These are phyloP conservation scores for Dinochytrium kinnereticum DNA, from an alignment of 371 early-diverging fungal species.

Conservation along the genomic window DNA sequence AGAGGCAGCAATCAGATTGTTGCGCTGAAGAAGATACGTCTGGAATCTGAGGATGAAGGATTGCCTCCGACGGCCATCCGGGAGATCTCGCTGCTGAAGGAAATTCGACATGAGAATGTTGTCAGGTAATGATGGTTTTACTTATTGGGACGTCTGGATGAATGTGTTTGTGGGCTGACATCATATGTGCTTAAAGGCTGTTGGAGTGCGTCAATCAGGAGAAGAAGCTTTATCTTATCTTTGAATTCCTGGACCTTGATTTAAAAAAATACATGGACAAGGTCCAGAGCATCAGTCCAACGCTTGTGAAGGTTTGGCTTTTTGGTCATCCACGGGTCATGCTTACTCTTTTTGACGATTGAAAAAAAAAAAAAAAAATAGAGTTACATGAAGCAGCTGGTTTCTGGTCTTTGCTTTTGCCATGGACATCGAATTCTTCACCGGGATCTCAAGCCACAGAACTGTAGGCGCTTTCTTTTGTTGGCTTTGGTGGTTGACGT, in stretches of 20 bases:
- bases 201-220: constrained; percentile 91
- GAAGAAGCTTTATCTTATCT: constrained; percentile 92
- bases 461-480: constrained; percentile 34
- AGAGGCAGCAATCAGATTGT: constrained; percentile 77
- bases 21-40: constrained; percentile 94
- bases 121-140: too few species aligned
- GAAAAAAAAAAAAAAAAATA: constrained; percentile 70
- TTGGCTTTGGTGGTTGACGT: not conserved
- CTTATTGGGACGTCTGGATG: too few species aligned
- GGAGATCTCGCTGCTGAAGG: constrained; percentile 96
- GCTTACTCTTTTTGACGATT: too few species aligned
- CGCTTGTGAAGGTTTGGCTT: constrained; percentile 81
- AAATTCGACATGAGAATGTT: constrained; percentile 90
- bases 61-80: constrained; percentile 92
- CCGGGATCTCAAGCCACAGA: constrained; percentile 91
- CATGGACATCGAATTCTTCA: constrained; percentile 89
- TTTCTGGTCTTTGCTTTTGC: constrained; percentile 83
- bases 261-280: constrained; percentile 93
- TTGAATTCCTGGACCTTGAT: constrained; percentile 97
- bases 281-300: constrained; percentile 63
- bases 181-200: too few species aligned
- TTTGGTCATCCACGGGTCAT: too few species aligned
- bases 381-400: constrained; percentile 91
- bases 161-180: too few species aligned
- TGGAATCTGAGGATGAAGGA: constrained; percentile 93